A percentile compares a stretch with the other conserved stretches of the same genome.
Evolutionary conservation across 371 early-diverging fungal species (phyloP).

Genomic region (Mortierella sp.): DNA sequence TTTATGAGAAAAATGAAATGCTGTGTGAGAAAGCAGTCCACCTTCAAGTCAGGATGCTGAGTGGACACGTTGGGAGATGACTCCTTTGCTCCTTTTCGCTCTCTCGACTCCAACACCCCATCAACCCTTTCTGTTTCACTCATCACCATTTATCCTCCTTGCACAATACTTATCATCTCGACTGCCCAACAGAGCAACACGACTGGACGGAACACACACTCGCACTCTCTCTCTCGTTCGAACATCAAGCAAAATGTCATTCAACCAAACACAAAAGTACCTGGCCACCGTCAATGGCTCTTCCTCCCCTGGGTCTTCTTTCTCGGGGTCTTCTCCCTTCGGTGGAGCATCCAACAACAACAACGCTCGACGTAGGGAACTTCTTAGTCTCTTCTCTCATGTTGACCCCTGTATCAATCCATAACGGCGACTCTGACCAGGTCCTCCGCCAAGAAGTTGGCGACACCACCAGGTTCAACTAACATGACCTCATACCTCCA

Average conservation of each 20-base stretch:
- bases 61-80: neutral
- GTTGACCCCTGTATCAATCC: too few relatives aligned
- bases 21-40: neutral
- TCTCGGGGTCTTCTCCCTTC: constrained; percentile 21
- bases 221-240: neutral
- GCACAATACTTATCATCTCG: neutral
- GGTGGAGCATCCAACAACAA: constrained; percentile 22
- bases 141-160: neutral
- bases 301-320: constrained; percentile 35
- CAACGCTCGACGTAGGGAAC: constrained; percentile 20
- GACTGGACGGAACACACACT: neutral
- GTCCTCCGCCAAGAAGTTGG: neutral
- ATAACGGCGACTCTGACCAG: neutral
- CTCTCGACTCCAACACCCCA: neutral
- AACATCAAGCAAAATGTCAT: constrained; percentile 28
- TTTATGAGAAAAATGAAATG: neutral
- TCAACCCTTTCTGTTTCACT: neutral
- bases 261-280: constrained; percentile 42
- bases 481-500: neutral
- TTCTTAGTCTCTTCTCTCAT: too few relatives aligned
- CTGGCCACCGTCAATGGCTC: constrained; percentile 48
- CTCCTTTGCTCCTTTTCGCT: neutral
- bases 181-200: neutral
- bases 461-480: neutral
- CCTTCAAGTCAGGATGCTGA: neutral